Evolutionary conservation across 306 rosid genomes (phyloP), one percentile per base, ranked within the genome.

Genomic region (Pyrus bretschneideri): DNA sequence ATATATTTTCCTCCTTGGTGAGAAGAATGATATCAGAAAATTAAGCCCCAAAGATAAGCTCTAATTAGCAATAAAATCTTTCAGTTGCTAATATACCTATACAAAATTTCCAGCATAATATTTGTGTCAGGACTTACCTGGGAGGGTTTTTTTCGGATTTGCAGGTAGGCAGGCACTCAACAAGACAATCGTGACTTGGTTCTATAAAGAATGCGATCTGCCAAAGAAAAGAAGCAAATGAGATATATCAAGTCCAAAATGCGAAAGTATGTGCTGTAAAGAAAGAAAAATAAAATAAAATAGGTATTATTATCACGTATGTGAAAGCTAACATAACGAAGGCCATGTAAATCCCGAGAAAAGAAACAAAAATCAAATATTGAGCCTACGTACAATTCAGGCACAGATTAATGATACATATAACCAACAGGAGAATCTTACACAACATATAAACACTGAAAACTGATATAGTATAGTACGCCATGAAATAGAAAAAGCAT

Each of bases 151-250:
- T 76, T 42, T 87, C 96, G 19, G 99, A 92, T 84, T 87, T 89
- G 89, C 99, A 95, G 45, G 97, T 90, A 45, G 96, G 96, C 79
- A 95, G 79, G 85, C 99, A 95, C 73, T 95, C 93, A 29, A 92
- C 93, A 31, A 92, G 78, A 83, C 99, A 95, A 58, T 89, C 96
- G 67, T 89, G 92, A 68, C 85, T 85, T 4, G 98, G 98, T 80
- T 92, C 97, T 74, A 95, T 35, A 40, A 95, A 95, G 82, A 85
- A 92, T 11, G 97, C 96, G 49, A 95, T 89, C 98, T 95, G 92
- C 64, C 62, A 59, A 61, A 78, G 63, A 60, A 77, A 75, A 80
- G 55, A 71, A 82, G 46, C 5, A 62, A 67, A 78, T 59, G 55
- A 77, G 81, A 45, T 77, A 23, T 40, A 51, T 18, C 8, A 2